These are phyloP conservation scores for Papiliotrema terrestris DNA, from an alignment of 1,284 basidiomycete species.

Conservation along the genomic window DNA sequence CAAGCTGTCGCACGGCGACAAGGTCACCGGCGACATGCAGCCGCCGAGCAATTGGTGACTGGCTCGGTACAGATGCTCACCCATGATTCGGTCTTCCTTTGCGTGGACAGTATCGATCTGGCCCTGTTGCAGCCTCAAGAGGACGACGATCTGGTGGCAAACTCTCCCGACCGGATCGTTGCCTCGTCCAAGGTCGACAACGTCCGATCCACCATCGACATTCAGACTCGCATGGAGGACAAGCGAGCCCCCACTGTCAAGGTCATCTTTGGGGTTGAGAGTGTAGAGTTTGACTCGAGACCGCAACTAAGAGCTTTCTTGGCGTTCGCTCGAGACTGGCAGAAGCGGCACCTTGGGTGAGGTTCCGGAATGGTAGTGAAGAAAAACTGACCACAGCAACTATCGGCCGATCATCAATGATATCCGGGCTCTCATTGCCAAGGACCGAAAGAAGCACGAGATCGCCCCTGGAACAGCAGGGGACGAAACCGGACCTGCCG, in stretches of 20 bases:
- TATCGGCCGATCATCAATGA: conserved; percentile 23
- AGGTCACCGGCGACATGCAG: too few species aligned
- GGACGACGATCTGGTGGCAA: neutral
- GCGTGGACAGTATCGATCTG: conserved; percentile 4
- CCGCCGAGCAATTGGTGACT: too few species aligned
- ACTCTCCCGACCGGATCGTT: conserved; percentile 4
- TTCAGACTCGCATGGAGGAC: neutral
- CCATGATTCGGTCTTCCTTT: neutral
- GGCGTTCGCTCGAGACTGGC: conserved; percentile 37
- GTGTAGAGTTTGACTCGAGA: conserved; percentile 32
- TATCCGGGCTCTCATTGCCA: neutral
- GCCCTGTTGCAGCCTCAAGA: conserved; percentile 8
- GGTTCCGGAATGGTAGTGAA: neutral
- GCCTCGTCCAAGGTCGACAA: neutral
- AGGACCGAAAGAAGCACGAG: too few species aligned
- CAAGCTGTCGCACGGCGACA: neutral
- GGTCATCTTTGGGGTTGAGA: conserved; percentile 13
- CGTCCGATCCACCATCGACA: neutral
- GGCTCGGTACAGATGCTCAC: neutral
- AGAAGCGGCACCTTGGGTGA: conserved; percentile 29
- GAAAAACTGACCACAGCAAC: conserved; percentile 6
- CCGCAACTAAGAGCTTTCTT: conserved; percentile 37
- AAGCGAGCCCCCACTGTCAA: neutral
- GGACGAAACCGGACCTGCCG: neutral
- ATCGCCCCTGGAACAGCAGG: neutral